A percentile compares a stretch with the other conserved stretches of the same genome.
Evolutionary conservation across 2,329 filamentous ascomycete species (phyloP).

Genomic region (Phoma herbarum): DNA sequence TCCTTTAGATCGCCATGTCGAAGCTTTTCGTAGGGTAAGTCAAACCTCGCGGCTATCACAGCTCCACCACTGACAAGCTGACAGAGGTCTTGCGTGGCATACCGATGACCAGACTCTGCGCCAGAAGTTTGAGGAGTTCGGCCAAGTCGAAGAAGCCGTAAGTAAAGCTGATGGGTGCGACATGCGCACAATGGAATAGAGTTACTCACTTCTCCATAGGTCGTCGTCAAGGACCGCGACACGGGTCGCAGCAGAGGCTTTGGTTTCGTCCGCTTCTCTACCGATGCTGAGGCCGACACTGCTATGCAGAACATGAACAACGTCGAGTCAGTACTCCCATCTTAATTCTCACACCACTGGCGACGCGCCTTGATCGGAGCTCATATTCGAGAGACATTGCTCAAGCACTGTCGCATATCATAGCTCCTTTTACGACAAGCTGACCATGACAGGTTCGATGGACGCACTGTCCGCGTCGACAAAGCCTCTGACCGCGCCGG

Average conservation of each 20-base stretch:
- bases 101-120: constrained; percentile 89
- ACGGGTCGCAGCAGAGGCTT: constrained; percentile 97
- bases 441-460: constrained; percentile 76
- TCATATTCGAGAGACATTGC: not conserved
- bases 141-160: constrained; percentile 93
- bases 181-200: not conserved
- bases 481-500: constrained; percentile 83
- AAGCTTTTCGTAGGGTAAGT: constrained; percentile 95
- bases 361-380: not conserved
- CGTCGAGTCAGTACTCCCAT: constrained; percentile 74
- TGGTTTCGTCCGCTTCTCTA: constrained; percentile 90
- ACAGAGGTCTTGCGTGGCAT: constrained; percentile 96
- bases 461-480: constrained; percentile 92
- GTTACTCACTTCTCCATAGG: constrained; percentile 62
- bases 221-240: constrained; percentile 97
- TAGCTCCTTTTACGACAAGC: not conserved
- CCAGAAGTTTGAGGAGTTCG: constrained; percentile 92
- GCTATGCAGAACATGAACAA: constrained; percentile 86
- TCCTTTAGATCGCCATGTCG: constrained; percentile 69
- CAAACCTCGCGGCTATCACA: constrained; percentile 4
- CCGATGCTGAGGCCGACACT: constrained; percentile 77
- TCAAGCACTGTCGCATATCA: not conserved
- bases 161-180: constrained; percentile 53
- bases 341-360: not conserved
- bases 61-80: constrained; percentile 18